phyloP scores from a whole-genome alignment of 176 grass and related monocot genomes.

The Carex cristatella region DNA sequence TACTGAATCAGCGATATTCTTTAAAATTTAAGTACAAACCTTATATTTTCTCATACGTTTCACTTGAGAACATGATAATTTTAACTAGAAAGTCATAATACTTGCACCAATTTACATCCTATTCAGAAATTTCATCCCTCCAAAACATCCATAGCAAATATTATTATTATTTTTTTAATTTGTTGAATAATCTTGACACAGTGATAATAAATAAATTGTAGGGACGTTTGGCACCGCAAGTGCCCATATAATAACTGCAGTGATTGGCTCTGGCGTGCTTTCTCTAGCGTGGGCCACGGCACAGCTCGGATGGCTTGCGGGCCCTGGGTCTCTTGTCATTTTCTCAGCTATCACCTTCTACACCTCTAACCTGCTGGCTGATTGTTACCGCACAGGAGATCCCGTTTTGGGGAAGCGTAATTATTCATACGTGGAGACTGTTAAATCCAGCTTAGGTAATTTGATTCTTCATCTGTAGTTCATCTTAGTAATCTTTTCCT shows the following conservation, averaged over 20 bases:
- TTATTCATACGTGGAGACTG: constrained; percentile 77
- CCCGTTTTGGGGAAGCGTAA: constrained; percentile 51
- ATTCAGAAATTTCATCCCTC: not conserved
- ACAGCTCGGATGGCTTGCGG: constrained; percentile 76
- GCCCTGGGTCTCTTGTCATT: constrained; percentile 43
- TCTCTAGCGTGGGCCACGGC: constrained; percentile 82
- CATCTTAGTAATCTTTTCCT: not conserved
- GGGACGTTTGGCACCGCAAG: constrained; percentile 81
- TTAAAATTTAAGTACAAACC: not conserved
- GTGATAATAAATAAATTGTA: constrained; percentile 2
- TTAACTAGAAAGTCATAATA: not conserved
- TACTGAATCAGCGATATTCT: not conserved
- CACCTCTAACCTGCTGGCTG: constrained; percentile 71
- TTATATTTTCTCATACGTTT: not conserved
- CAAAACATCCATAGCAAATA: not conserved
- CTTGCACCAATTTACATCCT: not conserved
- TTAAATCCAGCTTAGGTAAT: constrained; percentile 61
- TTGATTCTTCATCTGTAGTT: not conserved
- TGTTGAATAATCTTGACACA: not conserved
- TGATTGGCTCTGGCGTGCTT: constrained; percentile 92
- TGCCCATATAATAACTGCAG: constrained; percentile 88
- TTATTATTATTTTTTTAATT: not conserved
- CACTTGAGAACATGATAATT: not conserved
- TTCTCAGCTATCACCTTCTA: constrained; percentile 79
- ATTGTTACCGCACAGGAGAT: constrained; percentile 76